A percentile compares a stretch with the other conserved stretches of the same genome.
These are phyloP conservation scores for Cyberlindnera lachancei DNA, from an alignment of 805 yeast genomes.

Conservation along the genomic window DNA sequence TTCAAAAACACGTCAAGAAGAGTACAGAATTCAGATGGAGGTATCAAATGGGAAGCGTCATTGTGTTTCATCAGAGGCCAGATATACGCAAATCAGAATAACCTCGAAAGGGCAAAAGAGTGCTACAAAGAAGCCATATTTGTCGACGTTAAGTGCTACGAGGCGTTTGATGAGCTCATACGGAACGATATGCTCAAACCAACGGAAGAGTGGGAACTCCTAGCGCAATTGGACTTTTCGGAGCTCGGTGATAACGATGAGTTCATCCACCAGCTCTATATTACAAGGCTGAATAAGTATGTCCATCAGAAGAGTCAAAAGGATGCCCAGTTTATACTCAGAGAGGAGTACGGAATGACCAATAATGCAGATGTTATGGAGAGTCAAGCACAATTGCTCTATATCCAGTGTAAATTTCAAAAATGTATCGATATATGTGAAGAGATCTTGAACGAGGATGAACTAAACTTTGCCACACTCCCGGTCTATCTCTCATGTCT, in stretches of 20 bases:
- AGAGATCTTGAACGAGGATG: constrained; percentile 43
- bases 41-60: constrained; percentile 80
- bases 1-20: constrained; percentile 36
- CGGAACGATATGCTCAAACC: constrained; percentile 72
- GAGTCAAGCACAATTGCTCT: constrained; percentile 61
- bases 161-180: constrained; percentile 78
- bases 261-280: constrained; percentile 67
- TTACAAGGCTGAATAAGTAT: constrained; percentile 69
- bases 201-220: constrained; percentile 77
- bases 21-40: constrained; percentile 60
- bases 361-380: constrained; percentile 64
- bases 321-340: constrained; percentile 59
- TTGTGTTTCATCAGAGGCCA: constrained; percentile 81
- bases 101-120: constrained; percentile 78
- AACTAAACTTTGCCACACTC: constrained; percentile 59
- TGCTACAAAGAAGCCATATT: constrained; percentile 79
- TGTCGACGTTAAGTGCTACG: constrained; percentile 88
- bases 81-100: constrained; percentile 74
- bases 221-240: constrained; percentile 56
- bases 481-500: constrained; percentile 80
- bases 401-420: constrained; percentile 70
- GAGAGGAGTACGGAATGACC: constrained; percentile 64
- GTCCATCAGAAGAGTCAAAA: constrained; percentile 47
- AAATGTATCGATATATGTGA: constrained; percentile 75
- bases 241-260: constrained; percentile 77